Conservation (phyloP, 1,139 yeast species). For the Meyerozyma elateridarum region DNA sequence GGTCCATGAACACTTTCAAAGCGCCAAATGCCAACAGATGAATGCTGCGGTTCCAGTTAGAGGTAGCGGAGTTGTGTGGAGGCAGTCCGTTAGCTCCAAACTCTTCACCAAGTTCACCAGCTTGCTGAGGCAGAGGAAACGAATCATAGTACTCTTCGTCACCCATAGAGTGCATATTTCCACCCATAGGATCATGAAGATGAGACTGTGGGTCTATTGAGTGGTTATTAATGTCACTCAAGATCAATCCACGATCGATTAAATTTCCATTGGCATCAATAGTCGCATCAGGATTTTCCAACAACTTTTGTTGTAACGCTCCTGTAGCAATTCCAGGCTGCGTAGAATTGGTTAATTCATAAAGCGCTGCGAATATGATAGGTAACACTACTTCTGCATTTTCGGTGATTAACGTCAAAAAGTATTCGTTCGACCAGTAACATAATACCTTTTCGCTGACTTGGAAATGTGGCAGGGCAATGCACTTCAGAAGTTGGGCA, state of each 20-base stretch:
- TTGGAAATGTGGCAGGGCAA: constrained; percentile 94
- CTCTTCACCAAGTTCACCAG: constrained; percentile 21
- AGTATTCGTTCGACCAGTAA: constrained; percentile 94
- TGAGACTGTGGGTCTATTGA: constrained; percentile 13
- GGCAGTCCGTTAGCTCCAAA: constrained; percentile 27
- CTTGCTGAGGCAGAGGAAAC: constrained; percentile 34
- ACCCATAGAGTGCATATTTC: constrained; percentile 26
- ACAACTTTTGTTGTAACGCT: constrained; percentile 38
- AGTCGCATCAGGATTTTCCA: constrained; percentile 37
- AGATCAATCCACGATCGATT: constrained; percentile 36
- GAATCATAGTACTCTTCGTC: constrained; percentile 46
- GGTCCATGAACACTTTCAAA: constrained; percentile 87
- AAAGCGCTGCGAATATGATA: constrained; percentile 83
- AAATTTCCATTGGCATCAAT: constrained; percentile 46
- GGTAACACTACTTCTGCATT: constrained; percentile 90
- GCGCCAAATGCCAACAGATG: constrained; percentile 90
- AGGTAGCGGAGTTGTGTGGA: constrained; percentile 45
- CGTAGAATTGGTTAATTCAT: constrained; percentile 65
- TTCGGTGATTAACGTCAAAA: constrained; percentile 83
- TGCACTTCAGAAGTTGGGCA: constrained; percentile 91
- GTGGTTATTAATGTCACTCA: constrained; percentile 17
- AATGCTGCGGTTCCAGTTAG: constrained; percentile 86
- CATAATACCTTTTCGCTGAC: constrained; percentile 93
- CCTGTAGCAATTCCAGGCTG: constrained; percentile 50
- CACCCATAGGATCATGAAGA: constrained; percentile 13